phyloP scores from a whole-genome alignment of 345 rosid species.

The Citrus mangshanensis region DNA sequence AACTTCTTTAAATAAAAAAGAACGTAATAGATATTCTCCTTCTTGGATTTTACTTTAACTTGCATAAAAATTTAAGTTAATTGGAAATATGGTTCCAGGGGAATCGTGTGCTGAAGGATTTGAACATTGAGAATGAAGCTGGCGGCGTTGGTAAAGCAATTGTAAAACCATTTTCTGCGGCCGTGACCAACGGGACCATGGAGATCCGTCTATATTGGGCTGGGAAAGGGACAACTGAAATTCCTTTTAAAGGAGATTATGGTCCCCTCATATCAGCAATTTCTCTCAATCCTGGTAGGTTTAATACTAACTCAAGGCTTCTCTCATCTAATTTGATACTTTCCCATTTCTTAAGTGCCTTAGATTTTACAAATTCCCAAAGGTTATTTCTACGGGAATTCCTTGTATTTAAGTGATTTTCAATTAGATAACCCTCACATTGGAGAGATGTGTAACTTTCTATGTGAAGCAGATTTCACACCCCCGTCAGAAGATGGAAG shows the following conservation, averaged over 20 bases:
- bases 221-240: constrained; percentile 58
- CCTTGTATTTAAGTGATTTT: no score
- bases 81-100: constrained; percentile 27
- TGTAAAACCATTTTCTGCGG: background rate
- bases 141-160: constrained; percentile 17
- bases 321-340: background rate
- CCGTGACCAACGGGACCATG: constrained; percentile 9
- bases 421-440: no score
- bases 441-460: background rate
- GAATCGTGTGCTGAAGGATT: constrained; percentile 33
- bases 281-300: constrained; percentile 29
- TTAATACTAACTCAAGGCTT: background rate
- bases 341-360: background rate
- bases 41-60: no score
- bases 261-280: constrained; percentile 63
- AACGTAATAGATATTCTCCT: no score
- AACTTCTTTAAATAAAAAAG: no score
- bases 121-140: constrained; percentile 28
- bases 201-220: constrained; percentile 51
- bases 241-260: constrained; percentile 41
- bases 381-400: no score
- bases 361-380: no score
- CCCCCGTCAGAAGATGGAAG: background rate
- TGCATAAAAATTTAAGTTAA: background rate
- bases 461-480: background rate